Percentiles rank a stretch among this genome's conserved stretches.
phyloP scores from a whole-genome alignment of 2,329 filamentous ascomycete genomes.

The Pseudocercospora macadamiae region DNA sequence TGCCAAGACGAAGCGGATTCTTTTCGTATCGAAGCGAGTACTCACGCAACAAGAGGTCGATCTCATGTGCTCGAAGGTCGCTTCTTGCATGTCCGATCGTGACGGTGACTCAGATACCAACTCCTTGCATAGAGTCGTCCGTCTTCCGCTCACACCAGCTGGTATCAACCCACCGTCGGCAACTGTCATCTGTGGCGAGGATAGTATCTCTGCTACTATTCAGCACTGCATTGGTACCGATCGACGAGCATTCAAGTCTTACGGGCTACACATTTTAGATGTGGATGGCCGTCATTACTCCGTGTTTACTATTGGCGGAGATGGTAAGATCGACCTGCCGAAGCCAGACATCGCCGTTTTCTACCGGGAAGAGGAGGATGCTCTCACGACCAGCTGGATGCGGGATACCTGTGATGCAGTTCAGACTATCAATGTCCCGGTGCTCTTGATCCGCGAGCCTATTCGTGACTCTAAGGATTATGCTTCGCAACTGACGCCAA shows the following conservation, averaged over 20 bases:
- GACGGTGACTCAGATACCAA: neutral
- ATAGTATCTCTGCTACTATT: constrained; percentile 22
- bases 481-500: neutral
- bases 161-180: constrained; percentile 19
- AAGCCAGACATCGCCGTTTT: constrained; percentile 25
- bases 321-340: constrained; percentile 17
- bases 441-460: constrained; percentile 9
- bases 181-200: constrained; percentile 20
- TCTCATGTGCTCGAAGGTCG: constrained; percentile 21
- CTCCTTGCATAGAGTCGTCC: constrained; percentile 16
- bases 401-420: constrained; percentile 11
- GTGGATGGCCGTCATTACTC: constrained; percentile 21
- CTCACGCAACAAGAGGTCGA: constrained; percentile 28
- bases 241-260: constrained; percentile 7
- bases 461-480: neutral
- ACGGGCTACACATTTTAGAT: constrained; percentile 21
- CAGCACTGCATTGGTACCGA: constrained; percentile 28
- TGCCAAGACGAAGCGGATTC: constrained; percentile 15
- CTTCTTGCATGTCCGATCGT: constrained; percentile 12
- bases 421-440: constrained; percentile 14
- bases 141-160: constrained; percentile 25
- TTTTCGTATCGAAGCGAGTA: constrained; percentile 23
- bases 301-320: constrained; percentile 20
- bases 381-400: constrained; percentile 1
- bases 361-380: constrained; percentile 9